These are phyloP conservation scores for Hygrocybe coccinea DNA, from an alignment of 768 basidiomycete genomes.

Conservation along the genomic window DNA sequence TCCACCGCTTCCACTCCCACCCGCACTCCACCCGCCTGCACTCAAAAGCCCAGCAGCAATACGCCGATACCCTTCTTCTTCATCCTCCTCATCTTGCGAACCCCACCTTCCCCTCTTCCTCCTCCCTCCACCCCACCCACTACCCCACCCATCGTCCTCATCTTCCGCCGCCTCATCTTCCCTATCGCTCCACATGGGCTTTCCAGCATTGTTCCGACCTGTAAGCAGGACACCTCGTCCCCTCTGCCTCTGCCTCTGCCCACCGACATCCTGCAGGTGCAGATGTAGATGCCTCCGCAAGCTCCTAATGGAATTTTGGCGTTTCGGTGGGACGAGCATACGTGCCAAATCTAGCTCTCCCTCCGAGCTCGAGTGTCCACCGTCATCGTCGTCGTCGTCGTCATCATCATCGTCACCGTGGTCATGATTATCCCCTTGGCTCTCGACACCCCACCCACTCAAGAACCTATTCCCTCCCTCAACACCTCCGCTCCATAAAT, in stretches of 20 bases:
- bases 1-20: background rate
- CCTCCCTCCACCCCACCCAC: background rate
- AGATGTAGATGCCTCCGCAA: slow-evolving; percentile 67
- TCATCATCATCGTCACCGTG: slow-evolving; percentile 46
- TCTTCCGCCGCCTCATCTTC: slow-evolving; percentile 3
- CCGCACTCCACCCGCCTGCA: background rate
- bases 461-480: background rate
- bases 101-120: background rate
- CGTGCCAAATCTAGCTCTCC: slow-evolving; percentile 61
- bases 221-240: background rate
- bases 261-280: background rate
- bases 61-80: slow-evolving; percentile 1
- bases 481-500: slow-evolving; percentile 39
- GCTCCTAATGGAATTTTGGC: slow-evolving; percentile 71
- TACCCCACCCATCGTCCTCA: background rate
- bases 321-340: slow-evolving; percentile 63
- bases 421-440: slow-evolving; percentile 35
- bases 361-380: slow-evolving; percentile 33
- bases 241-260: too few relatives aligned
- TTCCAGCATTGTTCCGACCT: background rate
- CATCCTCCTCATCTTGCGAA: background rate
- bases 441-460: slow-evolving; percentile 18
- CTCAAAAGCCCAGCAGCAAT: background rate
- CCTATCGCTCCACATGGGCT: background rate
- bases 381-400: slow-evolving; percentile 40